Evolutionary conservation across 129 eudicot genomes (phyloP), one percentile per base, ranked within the genome.

Genomic region (Centella asiatica): DNA sequence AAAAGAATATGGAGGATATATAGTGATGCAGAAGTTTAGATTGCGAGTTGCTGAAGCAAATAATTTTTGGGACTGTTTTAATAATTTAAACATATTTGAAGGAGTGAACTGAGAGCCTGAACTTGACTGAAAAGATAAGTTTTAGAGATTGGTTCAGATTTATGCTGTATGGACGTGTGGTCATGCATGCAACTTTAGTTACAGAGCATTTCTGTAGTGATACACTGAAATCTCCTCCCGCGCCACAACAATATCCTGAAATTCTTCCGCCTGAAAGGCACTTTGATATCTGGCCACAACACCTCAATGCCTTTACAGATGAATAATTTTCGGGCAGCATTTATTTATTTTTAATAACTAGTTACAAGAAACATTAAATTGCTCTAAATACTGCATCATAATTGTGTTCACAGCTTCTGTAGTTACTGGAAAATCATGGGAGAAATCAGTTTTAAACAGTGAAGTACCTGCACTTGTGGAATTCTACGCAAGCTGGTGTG

Each of bases 401-500:
- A n/a, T 20, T 57, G 44, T 32, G n/a, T 57, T 57, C 78, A 71
- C 94, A 86, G 95, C 88, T 54, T 33, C 81, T 3, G 80, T 71
- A 29, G 92, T 92, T 40, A 84, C 78, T 10, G 79, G 76, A 15
- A 77, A 79, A 44, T 84, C 96, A 48, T 92, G 99, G 99, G 84
- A 82, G 50, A 71, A 85, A 27, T 72, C 78, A 66, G 78, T 92
- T 37, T 42, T 84, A 14, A 71, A 71, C 49, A 92, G 95, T 70
- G 84, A 92, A 31, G 52, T 55, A 8, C 96, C 90, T 0, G 99
- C 87, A 11, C 82, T 92, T 1, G 99, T 92, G 2, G 99, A 92
- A 78, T 92, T 92, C 81, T 78, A 92, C 7, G 90, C 96, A 36
- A 92, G 86, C 52, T 92, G 99, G 99, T 92, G 99, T 42, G 99